Percentiles rank a stretch among this genome's conserved stretches.
Evolutionary conservation across 2,329 filamentous ascomycete species (phyloP).

Genomic region (Aspergillus hortae): DNA sequence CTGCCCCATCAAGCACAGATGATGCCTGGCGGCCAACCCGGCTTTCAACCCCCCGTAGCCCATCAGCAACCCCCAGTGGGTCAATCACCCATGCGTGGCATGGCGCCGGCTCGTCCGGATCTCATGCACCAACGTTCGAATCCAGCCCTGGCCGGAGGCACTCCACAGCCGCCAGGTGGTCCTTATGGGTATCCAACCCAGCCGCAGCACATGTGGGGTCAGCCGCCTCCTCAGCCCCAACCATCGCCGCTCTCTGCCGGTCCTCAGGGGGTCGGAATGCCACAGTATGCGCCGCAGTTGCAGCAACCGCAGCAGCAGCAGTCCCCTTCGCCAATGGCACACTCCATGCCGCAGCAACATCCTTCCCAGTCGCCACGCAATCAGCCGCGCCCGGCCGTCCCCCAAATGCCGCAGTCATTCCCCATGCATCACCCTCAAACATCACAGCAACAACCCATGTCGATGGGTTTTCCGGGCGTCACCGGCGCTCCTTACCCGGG

Average conservation of each 20-base stretch:
- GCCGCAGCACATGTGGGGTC: constrained; percentile 66
- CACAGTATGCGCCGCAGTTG: constrained; percentile 40
- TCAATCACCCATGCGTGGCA: constrained; percentile 69
- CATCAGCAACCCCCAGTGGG: constrained; percentile 42
- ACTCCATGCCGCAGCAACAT: constrained; percentile 32
- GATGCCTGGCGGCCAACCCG: constrained; percentile 51
- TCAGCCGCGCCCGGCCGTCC: constrained; percentile 32
- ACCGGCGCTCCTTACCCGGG: constrained; percentile 30
- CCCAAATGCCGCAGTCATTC: constrained; percentile 36
- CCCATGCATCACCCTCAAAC: constrained; percentile 35
- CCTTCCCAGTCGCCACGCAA: constrained; percentile 43
- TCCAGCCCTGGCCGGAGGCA: constrained; percentile 51
- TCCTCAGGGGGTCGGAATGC: constrained; percentile 38
- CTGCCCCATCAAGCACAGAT: constrained; percentile 43
- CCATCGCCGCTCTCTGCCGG: constrained; percentile 50
- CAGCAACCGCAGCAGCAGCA: constrained; percentile 33
- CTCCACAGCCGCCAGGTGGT: constrained; percentile 38
- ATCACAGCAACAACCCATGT: constrained; percentile 32
- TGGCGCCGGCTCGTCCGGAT: constrained; percentile 58
- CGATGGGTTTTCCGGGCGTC: constrained; percentile 35
- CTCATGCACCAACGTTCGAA: constrained; percentile 66
- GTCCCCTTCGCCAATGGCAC: constrained; percentile 35
- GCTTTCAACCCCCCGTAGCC: constrained; percentile 63
- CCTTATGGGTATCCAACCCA: constrained; percentile 57
- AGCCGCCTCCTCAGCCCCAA: constrained; percentile 60